Evolutionary conservation across 1,284 basidiomycete genomes (phyloP).

Genomic region (Trichosporon faecale): DNA sequence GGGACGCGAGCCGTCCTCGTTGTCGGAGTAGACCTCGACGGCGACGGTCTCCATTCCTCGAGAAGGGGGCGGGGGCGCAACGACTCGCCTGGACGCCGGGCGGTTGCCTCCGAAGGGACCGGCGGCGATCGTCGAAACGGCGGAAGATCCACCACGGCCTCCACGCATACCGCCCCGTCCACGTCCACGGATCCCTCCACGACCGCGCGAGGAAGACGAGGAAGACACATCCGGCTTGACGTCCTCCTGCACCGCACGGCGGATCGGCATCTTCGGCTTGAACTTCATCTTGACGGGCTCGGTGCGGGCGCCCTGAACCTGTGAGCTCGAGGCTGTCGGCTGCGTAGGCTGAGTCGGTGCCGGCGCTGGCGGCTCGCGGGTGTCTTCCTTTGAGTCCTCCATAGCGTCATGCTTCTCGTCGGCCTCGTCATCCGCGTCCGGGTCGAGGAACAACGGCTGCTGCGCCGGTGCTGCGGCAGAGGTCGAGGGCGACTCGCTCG

Average conservation of each 20-base stretch:
- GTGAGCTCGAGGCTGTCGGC: constrained; percentile 15
- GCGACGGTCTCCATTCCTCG: constrained; percentile 12
- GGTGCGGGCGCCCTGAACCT: neutral
- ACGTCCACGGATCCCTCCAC: constrained; percentile 43
- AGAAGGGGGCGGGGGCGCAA: constrained; percentile 18
- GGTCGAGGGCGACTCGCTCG: neutral
- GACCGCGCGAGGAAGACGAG: neutral
- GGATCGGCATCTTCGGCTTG: constrained; percentile 47
- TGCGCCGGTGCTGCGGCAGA: neutral
- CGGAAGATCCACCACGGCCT: neutral
- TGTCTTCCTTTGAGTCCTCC: neutral
- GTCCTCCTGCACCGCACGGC: constrained; percentile 32
- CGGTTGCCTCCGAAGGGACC: constrained; percentile 24
- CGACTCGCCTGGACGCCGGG: constrained; percentile 11
- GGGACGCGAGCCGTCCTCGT: constrained; percentile 72
- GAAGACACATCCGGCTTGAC: constrained; percentile 14
- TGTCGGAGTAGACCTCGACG: constrained; percentile 66
- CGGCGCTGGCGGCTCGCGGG: neutral
- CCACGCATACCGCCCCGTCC: constrained; percentile 56
- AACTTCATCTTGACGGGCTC: constrained; percentile 46
- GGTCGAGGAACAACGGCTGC: neutral
- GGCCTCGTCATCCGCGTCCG: neutral
- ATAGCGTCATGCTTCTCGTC: neutral
- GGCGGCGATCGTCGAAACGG: constrained; percentile 20
- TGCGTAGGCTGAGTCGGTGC: neutral